phyloP scores from a whole-genome alignment of 2,329 filamentous ascomycete genomes.

The Pezicula radicicola region DNA sequence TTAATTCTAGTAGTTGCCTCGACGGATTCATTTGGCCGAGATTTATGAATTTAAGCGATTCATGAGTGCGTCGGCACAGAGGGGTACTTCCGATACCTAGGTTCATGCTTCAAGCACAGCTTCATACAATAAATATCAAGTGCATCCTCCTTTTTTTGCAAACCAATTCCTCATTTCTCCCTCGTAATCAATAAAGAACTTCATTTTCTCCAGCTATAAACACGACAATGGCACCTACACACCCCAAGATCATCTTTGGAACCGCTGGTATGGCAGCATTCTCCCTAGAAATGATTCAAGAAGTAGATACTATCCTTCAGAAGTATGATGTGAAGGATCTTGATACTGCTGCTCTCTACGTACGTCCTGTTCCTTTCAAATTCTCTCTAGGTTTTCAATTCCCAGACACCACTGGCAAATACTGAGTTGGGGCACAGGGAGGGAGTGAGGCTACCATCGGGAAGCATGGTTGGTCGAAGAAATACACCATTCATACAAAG shows the following conservation, averaged over 20 bases:
- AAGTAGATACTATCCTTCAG: conserved; percentile 13
- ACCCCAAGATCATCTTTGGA: conserved; percentile 13
- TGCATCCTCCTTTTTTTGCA: too few species aligned
- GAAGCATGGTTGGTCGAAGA: conserved; percentile 14
- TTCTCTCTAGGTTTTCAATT: too few species aligned
- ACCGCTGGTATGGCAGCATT: conserved; percentile 5
- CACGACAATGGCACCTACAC: background rate
- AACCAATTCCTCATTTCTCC: too few species aligned
- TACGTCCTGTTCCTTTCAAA: conserved; percentile 2
- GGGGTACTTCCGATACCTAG: too few species aligned
- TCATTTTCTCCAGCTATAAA: too few species aligned
- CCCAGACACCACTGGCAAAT: background rate
- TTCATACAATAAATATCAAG: too few species aligned
- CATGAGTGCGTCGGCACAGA: too few species aligned
- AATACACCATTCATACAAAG: conserved; percentile 24
- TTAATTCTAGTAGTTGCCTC: too few species aligned
- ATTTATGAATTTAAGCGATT: too few species aligned
- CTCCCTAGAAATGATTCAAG: background rate
- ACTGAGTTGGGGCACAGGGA: conserved; percentile 3
- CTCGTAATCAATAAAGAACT: too few species aligned
- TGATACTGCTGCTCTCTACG: conserved; percentile 21
- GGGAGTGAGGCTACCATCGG: conserved; percentile 21
- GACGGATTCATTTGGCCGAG: too few species aligned
- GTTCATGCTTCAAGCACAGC: too few species aligned
- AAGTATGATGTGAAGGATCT: conserved; percentile 18